Evolutionary conservation across 2,329 filamentous ascomycete species (phyloP).

Genomic region (Penicillium sp.): DNA sequence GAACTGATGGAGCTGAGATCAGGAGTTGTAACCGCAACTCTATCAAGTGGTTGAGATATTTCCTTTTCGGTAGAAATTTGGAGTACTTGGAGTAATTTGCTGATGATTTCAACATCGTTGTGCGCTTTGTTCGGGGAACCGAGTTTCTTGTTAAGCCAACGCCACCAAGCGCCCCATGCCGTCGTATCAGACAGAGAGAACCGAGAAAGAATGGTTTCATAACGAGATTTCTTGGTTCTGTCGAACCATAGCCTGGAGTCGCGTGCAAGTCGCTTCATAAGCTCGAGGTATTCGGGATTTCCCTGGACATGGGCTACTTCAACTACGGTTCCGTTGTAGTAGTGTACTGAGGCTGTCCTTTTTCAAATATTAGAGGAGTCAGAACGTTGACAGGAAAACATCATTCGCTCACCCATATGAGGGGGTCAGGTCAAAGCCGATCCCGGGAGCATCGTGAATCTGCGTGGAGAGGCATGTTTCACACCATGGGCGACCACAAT

Average conservation of each 20-base stretch:
- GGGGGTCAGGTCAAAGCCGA: constrained; percentile 13
- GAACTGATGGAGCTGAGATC: neutral
- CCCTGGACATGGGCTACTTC: constrained; percentile 10
- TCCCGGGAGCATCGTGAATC: constrained; percentile 12
- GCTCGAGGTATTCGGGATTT: constrained; percentile 10
- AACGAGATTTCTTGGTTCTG: neutral
- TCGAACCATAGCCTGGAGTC: neutral
- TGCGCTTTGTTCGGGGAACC: constrained; percentile 3
- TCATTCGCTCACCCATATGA: constrained; percentile 9
- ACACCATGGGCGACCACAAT: constrained; percentile 3
- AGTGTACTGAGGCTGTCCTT: constrained; percentile 11
- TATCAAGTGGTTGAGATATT: constrained; percentile 8
- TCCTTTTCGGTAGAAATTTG: constrained; percentile 4
- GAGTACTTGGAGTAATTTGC: constrained; percentile 9
- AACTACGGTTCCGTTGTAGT: constrained; percentile 12
- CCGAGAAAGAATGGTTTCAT: neutral
- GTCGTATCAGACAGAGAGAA: neutral
- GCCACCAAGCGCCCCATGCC: constrained; percentile 1
- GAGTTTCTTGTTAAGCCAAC: constrained; percentile 7
- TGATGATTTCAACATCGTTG: constrained; percentile 8
- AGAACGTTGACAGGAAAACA: neutral
- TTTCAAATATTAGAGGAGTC: neutral
- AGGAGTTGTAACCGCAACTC: constrained; percentile 10
- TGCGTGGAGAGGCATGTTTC: constrained; percentile 6
- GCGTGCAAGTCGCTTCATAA: constrained; percentile 10